These are phyloP conservation scores for Leccinum huronense DNA, from an alignment of 1,284 basidiomycete species.

Conservation along the genomic window DNA sequence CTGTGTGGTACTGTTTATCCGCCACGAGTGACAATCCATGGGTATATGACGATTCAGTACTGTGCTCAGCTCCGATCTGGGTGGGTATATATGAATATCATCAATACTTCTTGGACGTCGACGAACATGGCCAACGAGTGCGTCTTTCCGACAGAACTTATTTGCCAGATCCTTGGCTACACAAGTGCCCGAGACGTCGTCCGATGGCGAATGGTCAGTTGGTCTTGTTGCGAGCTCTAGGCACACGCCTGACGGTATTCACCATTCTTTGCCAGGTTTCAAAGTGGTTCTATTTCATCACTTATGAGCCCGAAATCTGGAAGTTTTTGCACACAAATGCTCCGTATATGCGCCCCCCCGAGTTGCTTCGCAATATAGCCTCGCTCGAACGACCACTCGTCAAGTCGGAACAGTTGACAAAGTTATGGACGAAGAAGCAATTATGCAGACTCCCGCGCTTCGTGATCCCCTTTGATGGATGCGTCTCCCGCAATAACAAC, in stretches of 20 bases:
- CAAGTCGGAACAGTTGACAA: neutral
- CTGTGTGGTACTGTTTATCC: neutral
- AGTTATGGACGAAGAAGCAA: neutral
- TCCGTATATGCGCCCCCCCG: neutral
- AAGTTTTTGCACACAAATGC: neutral
- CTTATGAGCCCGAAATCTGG: neutral
- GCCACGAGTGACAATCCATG: neutral
- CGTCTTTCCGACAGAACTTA: neutral
- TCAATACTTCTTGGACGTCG: neutral
- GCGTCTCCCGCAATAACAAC: neutral
- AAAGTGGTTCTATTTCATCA: conserved; percentile 1
- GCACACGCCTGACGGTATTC: neutral
- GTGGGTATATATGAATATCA: neutral
- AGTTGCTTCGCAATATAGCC: neutral
- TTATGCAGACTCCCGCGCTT: neutral
- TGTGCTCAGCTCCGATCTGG: neutral
- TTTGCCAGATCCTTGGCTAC: neutral
- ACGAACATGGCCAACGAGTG: neutral
- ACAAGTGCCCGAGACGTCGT: neutral
- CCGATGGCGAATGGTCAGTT: neutral
- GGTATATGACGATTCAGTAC: neutral
- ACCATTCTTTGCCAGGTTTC: neutral
- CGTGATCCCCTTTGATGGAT: neutral
- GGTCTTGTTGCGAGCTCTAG: neutral
- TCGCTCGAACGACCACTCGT: neutral